phyloP scores from a whole-genome alignment of 108 stramenopile species.

The Skeletonema costatum region DNA sequence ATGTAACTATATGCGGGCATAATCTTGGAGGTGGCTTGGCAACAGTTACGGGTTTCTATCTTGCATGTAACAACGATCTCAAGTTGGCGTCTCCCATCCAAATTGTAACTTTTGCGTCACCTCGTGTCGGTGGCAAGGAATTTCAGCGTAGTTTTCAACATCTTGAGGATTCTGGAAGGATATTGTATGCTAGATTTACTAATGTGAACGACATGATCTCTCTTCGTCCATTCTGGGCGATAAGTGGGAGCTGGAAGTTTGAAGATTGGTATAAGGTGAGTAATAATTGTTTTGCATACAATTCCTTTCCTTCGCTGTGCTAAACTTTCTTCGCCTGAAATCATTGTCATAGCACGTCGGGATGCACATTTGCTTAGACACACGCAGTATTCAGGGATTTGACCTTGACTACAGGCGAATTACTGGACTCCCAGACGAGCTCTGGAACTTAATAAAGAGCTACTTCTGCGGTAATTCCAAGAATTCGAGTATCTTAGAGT shows the following conservation, averaged over 20 bases:
- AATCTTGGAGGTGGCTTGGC: conserved; percentile 13
- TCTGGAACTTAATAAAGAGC: background rate
- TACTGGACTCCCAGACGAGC: background rate
- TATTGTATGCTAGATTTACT: conserved; percentile 10
- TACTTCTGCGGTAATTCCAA: conserved; percentile 8
- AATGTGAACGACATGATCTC: conserved; percentile 10
- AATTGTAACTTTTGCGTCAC: conserved; percentile 15
- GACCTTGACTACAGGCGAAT: conserved; percentile 9
- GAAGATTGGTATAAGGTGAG: conserved; percentile 9
- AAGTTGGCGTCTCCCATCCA: conserved; percentile 11
- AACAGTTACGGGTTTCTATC: conserved; percentile 13
- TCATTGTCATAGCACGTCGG: background rate
- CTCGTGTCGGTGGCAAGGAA: conserved; percentile 11
- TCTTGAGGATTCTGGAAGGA: conserved; percentile 9
- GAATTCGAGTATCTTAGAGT: conserved; percentile 13
- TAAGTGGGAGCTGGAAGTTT: conserved; percentile 18
- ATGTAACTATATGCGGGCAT: conserved; percentile 14
- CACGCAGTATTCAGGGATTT: background rate
- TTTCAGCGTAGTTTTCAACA: conserved; percentile 17
- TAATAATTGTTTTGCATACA: background rate
- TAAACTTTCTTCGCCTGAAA: background rate
- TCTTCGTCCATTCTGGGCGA: conserved; percentile 7
- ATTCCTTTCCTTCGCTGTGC: background rate
- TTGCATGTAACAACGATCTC: conserved; percentile 1
- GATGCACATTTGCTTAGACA: conserved; percentile 15